A percentile compares a stretch with the other conserved stretches of the same genome.
phyloP scores from a whole-genome alignment of 2,329 filamentous ascomycete genomes.

The Pezicula neosporulosa region DNA sequence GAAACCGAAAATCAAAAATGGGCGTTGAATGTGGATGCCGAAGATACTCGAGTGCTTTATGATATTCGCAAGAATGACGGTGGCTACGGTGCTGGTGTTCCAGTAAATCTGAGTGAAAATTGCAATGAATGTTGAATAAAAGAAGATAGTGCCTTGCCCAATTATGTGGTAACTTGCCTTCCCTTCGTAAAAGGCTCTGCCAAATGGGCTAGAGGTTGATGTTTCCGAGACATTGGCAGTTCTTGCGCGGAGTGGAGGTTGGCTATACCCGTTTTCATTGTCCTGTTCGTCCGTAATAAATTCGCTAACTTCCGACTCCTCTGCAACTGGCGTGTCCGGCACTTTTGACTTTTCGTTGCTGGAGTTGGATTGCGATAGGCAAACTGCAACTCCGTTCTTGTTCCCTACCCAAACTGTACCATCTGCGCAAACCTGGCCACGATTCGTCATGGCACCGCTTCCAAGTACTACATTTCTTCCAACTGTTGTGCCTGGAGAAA shows the following conservation, averaged over 20 bases:
- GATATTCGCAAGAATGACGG: conserved; percentile 37
- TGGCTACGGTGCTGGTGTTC: conserved; percentile 44
- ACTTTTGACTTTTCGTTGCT: neutral
- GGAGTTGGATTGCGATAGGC: conserved; percentile 22
- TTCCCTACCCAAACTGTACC: conserved; percentile 49
- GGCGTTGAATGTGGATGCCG: conserved; percentile 21
- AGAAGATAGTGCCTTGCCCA: conserved; percentile 42
- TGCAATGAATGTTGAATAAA: conserved; percentile 44
- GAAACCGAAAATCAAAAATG: conserved; percentile 37
- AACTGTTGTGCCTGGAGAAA: conserved; percentile 48
- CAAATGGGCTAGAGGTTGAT: conserved; percentile 42
- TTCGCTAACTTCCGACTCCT: neutral
- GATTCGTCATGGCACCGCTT: conserved; percentile 46
- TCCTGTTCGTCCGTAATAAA: neutral
- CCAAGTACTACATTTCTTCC: conserved; percentile 48
- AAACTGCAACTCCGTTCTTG: conserved; percentile 46
- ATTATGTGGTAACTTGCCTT: conserved; percentile 48
- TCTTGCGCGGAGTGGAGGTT: too few species aligned
- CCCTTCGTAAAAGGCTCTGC: conserved; percentile 50
- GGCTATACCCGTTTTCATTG: neutral
- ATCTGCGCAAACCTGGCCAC: conserved; percentile 39
- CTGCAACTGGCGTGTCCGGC: neutral
- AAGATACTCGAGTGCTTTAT: conserved; percentile 27
- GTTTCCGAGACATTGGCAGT: too few species aligned
- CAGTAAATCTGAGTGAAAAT: conserved; percentile 47